A percentile compares a stretch with the other conserved stretches of the same genome.
Conservation (phyloP, 169 alveolate species). For the Babesia bovis region DNA sequence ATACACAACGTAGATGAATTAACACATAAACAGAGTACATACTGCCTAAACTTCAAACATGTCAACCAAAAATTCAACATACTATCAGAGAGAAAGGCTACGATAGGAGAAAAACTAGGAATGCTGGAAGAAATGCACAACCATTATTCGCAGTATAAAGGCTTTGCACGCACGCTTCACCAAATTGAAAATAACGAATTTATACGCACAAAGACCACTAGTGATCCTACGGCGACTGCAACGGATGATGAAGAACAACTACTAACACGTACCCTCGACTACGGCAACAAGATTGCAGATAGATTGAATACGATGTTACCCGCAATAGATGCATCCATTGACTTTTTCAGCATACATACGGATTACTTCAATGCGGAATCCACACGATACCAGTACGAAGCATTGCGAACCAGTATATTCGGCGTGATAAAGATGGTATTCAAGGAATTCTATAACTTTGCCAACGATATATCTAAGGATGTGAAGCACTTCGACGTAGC, state of each 20-base stretch:
- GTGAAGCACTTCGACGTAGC: conserved; percentile 15
- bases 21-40: conserved; percentile 20
- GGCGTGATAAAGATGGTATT: conserved; percentile 14
- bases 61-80: conserved; percentile 51
- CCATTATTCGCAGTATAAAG: conserved; percentile 36
- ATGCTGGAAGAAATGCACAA: conserved; percentile 42
- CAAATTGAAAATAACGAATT: conserved; percentile 34
- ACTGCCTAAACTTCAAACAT: conserved; percentile 43
- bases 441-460: conserved; percentile 42
- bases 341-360: conserved; percentile 37
- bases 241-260: neutral
- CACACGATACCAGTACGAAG: conserved; percentile 24
- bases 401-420: conserved; percentile 26
- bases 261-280: conserved; percentile 2
- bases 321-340: conserved; percentile 31
- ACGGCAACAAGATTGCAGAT: conserved; percentile 26
- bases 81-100: conserved; percentile 22
- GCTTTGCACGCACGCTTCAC: conserved; percentile 7
- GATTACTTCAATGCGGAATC: conserved; percentile 38
- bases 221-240: neutral
- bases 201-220: neutral
- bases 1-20: conserved; percentile 29
- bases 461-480: conserved; percentile 8
- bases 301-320: conserved; percentile 31
- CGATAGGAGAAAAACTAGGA: conserved; percentile 23